phyloP scores from a whole-genome alignment of 2,329 filamentous ascomycete genomes.

The Gnomoniopsis smithogilvyi region DNA sequence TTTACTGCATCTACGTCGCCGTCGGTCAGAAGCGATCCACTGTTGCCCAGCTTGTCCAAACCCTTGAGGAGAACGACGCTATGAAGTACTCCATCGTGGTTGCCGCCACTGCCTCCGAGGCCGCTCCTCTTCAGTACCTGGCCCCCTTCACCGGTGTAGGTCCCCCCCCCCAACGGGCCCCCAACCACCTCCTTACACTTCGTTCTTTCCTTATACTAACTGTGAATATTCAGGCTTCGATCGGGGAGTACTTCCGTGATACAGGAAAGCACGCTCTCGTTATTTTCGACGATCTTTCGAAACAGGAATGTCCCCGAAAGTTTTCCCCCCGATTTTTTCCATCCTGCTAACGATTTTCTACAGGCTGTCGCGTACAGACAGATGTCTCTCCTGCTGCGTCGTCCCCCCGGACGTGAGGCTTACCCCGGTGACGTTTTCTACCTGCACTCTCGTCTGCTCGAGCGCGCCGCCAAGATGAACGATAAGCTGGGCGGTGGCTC shows the following conservation, averaged over 20 bases:
- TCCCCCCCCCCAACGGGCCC: no score
- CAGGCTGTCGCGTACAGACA: slow-evolving; percentile 82
- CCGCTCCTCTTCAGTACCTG: slow-evolving; percentile 89
- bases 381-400: slow-evolving; percentile 97
- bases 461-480: slow-evolving; percentile 99
- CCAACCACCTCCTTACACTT: no score
- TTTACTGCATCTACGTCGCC: slow-evolving; percentile 99
- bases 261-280: slow-evolving; percentile 85
- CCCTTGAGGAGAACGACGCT: slow-evolving; percentile 98
- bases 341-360: not conserved
- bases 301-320: slow-evolving; percentile 65
- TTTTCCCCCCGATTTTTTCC: not conserved
- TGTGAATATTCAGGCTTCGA: no score
- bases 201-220: slow-evolving; percentile 18
- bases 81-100: slow-evolving; percentile 98
- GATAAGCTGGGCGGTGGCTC: slow-evolving; percentile 92
- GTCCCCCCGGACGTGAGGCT: slow-evolving; percentile 97
- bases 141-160: slow-evolving; percentile 79
- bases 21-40: slow-evolving; percentile 99
- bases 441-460: slow-evolving; percentile 97
- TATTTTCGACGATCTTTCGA: slow-evolving; percentile 92
- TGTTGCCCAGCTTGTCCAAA: slow-evolving; percentile 98
- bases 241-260: slow-evolving; percentile 76
- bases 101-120: slow-evolving; percentile 95
- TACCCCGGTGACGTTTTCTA: slow-evolving; percentile 99